Conservation (phyloP, 495 filamentous ascomycete species). For the Penicillium salamii region DNA sequence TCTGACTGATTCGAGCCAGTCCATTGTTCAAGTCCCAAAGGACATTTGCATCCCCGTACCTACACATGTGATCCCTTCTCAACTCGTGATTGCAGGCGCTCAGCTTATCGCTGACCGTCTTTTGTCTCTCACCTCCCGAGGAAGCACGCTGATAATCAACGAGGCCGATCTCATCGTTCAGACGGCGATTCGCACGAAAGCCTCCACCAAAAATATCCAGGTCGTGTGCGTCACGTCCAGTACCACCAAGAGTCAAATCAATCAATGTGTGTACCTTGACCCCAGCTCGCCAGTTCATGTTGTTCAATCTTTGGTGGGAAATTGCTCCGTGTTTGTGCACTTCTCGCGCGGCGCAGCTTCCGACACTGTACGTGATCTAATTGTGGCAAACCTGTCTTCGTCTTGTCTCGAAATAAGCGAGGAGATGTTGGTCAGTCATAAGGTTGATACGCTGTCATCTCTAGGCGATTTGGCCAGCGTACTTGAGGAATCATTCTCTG, state of each 20-base stretch:
- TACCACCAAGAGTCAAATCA: background rate
- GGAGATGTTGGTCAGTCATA: background rate
- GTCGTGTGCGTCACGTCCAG: background rate
- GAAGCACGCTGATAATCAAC: background rate
- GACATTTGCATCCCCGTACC: no score
- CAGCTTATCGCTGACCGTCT: background rate
- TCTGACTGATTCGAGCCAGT: background rate
- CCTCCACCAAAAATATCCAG: background rate
- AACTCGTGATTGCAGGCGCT: no score
- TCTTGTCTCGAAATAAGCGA: background rate
- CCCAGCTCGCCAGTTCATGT: background rate
- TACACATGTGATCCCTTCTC: no score
- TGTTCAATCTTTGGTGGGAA: background rate
- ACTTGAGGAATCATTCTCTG: no score
- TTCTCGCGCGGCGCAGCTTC: background rate
- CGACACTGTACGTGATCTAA: background rate
- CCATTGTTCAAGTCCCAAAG: background rate
- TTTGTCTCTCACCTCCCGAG: background rate
- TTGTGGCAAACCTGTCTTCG: background rate
- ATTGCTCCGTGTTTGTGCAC: background rate
- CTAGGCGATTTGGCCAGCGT: no score
- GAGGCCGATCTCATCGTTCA: background rate
- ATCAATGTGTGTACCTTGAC: background rate
- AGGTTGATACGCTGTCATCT: background rate
- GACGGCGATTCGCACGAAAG: background rate